Percentiles rank a stretch among this genome's conserved stretches.
phyloP scores from a whole-genome alignment of 148 eudicot genomes.

The Rheum nobile region DNA sequence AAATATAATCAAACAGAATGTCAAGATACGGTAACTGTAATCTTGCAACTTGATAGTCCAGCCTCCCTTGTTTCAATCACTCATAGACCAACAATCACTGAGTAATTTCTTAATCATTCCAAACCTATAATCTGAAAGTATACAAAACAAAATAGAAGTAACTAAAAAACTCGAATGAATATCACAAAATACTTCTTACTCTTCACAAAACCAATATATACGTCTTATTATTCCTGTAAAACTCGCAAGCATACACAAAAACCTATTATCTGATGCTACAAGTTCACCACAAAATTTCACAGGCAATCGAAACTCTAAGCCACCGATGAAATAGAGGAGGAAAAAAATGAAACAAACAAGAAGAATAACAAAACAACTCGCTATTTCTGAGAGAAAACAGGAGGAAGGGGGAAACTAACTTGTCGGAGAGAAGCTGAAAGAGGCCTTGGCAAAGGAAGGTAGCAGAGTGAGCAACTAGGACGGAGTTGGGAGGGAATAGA shows the following conservation, averaged over 20 bases:
- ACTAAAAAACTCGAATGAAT: background rate
- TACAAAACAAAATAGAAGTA: background rate
- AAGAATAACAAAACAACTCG: background rate
- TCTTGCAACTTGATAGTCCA: background rate
- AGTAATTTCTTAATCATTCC: background rate
- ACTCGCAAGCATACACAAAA: background rate
- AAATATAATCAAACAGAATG: background rate
- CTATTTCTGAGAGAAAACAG: background rate
- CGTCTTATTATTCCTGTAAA: background rate
- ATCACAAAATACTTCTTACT: too few species aligned
- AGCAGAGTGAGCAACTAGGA: constrained; percentile 73
- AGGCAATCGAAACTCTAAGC: background rate
- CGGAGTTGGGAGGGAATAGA: constrained; percentile 64
- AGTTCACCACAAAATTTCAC: background rate
- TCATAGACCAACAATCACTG: background rate
- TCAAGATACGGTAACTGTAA: background rate
- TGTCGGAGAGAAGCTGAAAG: constrained; percentile 71
- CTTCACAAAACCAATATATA: background rate
- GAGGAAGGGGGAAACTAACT: constrained; percentile 21
- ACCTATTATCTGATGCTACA: background rate
- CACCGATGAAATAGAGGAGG: background rate
- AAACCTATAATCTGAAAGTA: background rate
- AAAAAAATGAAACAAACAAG: background rate
- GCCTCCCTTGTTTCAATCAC: background rate
- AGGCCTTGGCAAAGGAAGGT: constrained; percentile 71